These are phyloP conservation scores for Fusarium proliferatum DNA, from an alignment of 2,329 filamentous ascomycete species.

Conservation along the genomic window DNA sequence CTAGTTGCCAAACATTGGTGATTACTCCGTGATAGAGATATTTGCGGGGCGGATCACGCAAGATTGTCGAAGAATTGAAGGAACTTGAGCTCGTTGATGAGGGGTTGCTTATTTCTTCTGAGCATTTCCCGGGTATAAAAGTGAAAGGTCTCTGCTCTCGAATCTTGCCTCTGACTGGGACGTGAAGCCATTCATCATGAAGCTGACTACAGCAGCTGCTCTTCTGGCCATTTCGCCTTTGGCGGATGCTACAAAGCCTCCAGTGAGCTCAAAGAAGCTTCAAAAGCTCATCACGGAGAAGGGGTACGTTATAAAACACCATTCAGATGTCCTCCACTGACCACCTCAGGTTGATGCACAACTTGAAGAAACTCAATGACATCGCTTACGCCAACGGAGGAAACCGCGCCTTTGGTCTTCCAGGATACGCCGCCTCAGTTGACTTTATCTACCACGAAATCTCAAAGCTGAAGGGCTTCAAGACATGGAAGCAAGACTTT, in stretches of 20 bases:
- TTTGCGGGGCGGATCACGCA: slow-evolving; percentile 29
- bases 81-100: slow-evolving; percentile 3
- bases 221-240: slow-evolving; percentile 45
- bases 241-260: slow-evolving; percentile 33
- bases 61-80: not conserved
- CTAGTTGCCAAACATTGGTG: slow-evolving; percentile 27
- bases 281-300: slow-evolving; percentile 43
- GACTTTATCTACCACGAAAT: slow-evolving; percentile 48
- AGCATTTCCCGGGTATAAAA: not conserved
- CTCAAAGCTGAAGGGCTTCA: slow-evolving; percentile 44
- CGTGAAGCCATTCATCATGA: slow-evolving; percentile 19
- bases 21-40: slow-evolving; percentile 24
- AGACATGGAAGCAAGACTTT: slow-evolving; percentile 47
- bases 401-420: slow-evolving; percentile 48
- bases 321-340: not conserved
- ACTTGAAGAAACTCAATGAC: slow-evolving; percentile 44
- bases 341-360: slow-evolving; percentile 34
- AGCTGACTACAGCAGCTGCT: slow-evolving; percentile 23
- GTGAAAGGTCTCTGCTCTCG: accelerated
- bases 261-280: slow-evolving; percentile 37
- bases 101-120: not conserved
- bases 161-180: not conserved
- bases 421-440: slow-evolving; percentile 50
- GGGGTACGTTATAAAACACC: not conserved
- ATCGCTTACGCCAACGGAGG: slow-evolving; percentile 49